These are phyloP conservation scores for Leucocoprinus birnbaumii DNA, from an alignment of 768 basidiomycete species.

Conservation along the genomic window DNA sequence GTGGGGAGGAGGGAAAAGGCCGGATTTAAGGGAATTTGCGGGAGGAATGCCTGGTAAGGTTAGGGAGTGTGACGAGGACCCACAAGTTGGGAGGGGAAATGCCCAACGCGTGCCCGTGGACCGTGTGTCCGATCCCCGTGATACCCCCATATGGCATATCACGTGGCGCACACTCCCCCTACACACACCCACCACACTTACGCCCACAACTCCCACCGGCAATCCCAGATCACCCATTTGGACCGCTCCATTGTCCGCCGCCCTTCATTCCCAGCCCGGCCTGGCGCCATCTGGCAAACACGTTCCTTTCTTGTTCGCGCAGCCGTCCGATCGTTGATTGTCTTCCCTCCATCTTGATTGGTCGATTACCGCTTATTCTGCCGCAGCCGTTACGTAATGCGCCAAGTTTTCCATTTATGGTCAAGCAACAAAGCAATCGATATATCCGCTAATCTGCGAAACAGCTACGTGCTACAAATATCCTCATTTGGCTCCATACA, in stretches of 20 bases:
- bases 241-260: not conserved
- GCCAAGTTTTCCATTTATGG: conserved; percentile 5
- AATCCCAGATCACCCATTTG: conserved; percentile 2
- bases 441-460: not conserved
- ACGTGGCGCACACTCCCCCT: conserved; percentile 4
- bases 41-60: conserved; percentile 4
- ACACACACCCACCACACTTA: conserved; percentile 9
- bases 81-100: conserved; percentile 3
- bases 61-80: conserved; percentile 10
- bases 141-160: not conserved
- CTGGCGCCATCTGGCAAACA: not conserved
- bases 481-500: conserved; percentile 30
- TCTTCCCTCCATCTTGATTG: not conserved
- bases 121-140: not conserved
- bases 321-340: not conserved
- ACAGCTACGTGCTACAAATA: not conserved
- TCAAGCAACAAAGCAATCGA: conserved; percentile 6
- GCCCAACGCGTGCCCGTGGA: conserved; percentile 4
- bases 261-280: not conserved
- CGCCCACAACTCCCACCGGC: conserved; percentile 11
- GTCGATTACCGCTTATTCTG: not conserved
- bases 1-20: not conserved
- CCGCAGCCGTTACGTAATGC: not conserved
- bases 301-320: not conserved
- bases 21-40: not conserved